Conservation (phyloP, 345 rosid species). For the Anacardium occidentale region DNA sequence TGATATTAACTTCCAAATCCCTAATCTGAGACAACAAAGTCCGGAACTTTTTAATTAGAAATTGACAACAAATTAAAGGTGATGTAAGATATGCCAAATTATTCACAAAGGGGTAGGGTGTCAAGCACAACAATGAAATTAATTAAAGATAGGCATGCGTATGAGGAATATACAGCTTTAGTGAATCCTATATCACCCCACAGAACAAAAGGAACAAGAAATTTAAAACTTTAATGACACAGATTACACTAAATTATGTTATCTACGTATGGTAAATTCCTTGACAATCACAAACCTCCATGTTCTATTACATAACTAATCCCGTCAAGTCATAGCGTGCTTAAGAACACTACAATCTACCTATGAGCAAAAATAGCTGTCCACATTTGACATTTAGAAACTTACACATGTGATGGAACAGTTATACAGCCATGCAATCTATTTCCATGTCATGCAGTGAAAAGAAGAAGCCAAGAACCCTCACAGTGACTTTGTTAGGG, state of each 20-base stretch:
- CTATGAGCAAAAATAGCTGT: background rate
- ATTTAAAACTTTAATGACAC: background rate
- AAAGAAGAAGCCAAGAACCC: background rate
- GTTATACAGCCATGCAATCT: background rate
- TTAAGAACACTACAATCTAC: background rate
- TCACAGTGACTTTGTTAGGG: background rate
- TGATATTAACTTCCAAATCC: slow-evolving; percentile 64
- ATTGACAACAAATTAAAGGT: background rate
- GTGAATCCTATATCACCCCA: background rate
- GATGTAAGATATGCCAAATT: background rate
- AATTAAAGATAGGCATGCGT: background rate
- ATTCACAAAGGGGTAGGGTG: background rate
- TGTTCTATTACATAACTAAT: background rate
- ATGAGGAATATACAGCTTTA: background rate
- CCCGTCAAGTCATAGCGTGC: background rate
- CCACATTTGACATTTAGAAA: background rate
- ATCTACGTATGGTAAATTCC: background rate
- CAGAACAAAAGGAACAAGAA: background rate
- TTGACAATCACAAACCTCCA: background rate
- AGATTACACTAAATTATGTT: background rate
- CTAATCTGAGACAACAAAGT: slow-evolving; percentile 47
- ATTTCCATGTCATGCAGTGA: background rate
- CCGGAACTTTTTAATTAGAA: background rate
- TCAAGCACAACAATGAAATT: background rate
- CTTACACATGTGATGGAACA: background rate